Evolutionary conservation across 192 early-diverging fungal species (phyloP), one percentile per base, ranked within the genome.

Genomic region (Paraglomus occultum): DNA sequence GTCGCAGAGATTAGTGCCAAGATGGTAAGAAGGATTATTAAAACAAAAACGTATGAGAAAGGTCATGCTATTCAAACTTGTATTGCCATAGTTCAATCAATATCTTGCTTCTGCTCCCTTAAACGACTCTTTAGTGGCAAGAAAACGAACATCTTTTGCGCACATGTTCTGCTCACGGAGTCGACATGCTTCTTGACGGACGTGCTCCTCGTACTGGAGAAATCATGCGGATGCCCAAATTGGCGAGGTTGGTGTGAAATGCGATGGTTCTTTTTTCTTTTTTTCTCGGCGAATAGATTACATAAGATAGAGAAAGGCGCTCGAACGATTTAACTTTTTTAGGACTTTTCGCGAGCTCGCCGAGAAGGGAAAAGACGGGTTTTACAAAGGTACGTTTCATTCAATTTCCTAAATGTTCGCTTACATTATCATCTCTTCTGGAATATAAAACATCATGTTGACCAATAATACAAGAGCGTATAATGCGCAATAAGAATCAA

Each of bases 201-300:
- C 74, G 58, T 1, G 87, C 83, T 5, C 92, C 92, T 10, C 46
- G 52, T 10, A 71, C 70, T 42, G 90, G 89, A 11, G 83, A 92
- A 67, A 64, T 92, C 7, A 82, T 92, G 74, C 71, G 73, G n/a
- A 76, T 85, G 40, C 81, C 86, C 14, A 82, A 71, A n/a, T 57
- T 86, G 9, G 88, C 82, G 23, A 69, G 73, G 83, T 84, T 74
- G 77, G 63, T 51, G 9, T 50, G 12, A 64, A 4, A 15, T 55
- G 22, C 17, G 23, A 55, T 20, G 23, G 23, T 55, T 55, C 17
- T 6, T 46, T 8, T 17, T n/a, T 39, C 17, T 12, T 15, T n/a
- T 22, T 61, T 61, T 61, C 40, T 12, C 20, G 15, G 5, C 8
- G 9, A 18, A n/a, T 31, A 44, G 20, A 8, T 60, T 60, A 43